Evolutionary conservation across 805 yeast genomes (phyloP).

Genomic region (Candida corydali): DNA sequence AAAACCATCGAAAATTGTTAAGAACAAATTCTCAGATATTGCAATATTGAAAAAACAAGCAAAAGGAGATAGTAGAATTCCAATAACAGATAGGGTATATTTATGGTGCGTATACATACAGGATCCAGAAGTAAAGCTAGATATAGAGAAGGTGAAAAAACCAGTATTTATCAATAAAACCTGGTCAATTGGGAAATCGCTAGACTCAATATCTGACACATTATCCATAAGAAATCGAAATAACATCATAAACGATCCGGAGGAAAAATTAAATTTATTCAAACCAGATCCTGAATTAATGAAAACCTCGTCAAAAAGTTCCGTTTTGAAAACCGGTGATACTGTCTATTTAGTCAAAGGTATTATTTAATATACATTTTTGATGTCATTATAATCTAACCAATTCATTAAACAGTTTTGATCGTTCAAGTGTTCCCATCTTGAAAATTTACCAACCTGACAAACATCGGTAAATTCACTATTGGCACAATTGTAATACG

Average conservation of each 20-base stretch:
- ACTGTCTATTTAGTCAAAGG: slow-evolving; percentile 52
- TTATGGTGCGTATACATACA: slow-evolving; percentile 42
- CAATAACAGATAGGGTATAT: slow-evolving; percentile 43
- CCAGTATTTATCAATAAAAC: slow-evolving; percentile 47
- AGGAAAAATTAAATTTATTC: slow-evolving; percentile 47
- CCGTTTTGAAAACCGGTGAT: slow-evolving; percentile 47
- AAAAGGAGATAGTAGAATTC: slow-evolving; percentile 48
- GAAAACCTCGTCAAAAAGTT: slow-evolving; percentile 34
- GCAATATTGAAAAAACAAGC: slow-evolving; percentile 43
- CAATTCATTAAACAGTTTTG: slow-evolving; percentile 78
- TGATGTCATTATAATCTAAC: slow-evolving; percentile 38
- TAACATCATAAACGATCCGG: slow-evolving; percentile 38
- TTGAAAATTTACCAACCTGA: slow-evolving; percentile 50
- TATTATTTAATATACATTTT: slow-evolving; percentile 13
- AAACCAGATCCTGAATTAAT: slow-evolving; percentile 28
- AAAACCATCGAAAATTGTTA: slow-evolving; percentile 8
- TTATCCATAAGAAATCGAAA: slow-evolving; percentile 48
- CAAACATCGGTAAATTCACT: slow-evolving; percentile 45
- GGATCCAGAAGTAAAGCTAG: slow-evolving; percentile 15
- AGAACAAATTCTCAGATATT: slow-evolving; percentile 19
- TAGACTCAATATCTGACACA: slow-evolving; percentile 49
- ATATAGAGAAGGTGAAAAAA: slow-evolving; percentile 22
- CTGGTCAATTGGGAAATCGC: slow-evolving; percentile 59
- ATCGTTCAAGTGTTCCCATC: slow-evolving; percentile 46
- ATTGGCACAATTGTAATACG: slow-evolving; percentile 74